phyloP scores from a whole-genome alignment of 1,139 yeast genomes.

The Pichia kudriavzevii region DNA sequence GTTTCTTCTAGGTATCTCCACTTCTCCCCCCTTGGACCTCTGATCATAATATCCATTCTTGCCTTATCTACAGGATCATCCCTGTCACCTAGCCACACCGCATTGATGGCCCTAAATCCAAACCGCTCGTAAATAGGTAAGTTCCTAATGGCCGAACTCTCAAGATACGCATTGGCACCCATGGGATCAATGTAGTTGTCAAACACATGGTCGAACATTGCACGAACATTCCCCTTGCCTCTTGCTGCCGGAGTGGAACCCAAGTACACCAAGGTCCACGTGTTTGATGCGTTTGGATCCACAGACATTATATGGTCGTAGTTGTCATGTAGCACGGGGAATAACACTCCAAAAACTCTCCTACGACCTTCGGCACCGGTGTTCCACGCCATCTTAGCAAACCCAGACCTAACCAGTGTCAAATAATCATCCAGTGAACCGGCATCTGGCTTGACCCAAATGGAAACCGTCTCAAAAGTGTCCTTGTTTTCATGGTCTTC shows the following conservation, averaged over 20 bases:
- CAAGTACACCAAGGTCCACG: slow-evolving; percentile 54
- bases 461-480: slow-evolving; percentile 53
- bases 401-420: slow-evolving; percentile 51
- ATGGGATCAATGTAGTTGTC: slow-evolving; percentile 41
- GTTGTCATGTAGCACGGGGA: slow-evolving; percentile 49
- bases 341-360: slow-evolving; percentile 49
- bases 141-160: slow-evolving; percentile 46
- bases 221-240: slow-evolving; percentile 62
- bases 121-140: slow-evolving; percentile 52
- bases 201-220: slow-evolving; percentile 50
- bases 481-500: slow-evolving; percentile 27
- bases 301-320: slow-evolving; percentile 26
- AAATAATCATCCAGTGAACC: slow-evolving; percentile 40
- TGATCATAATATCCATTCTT: slow-evolving; percentile 51
- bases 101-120: slow-evolving; percentile 46
- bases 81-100: slow-evolving; percentile 42
- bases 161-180: slow-evolving; percentile 44
- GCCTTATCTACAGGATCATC: slow-evolving; percentile 36
- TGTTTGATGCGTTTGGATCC: slow-evolving; percentile 30
- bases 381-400: slow-evolving; percentile 45
- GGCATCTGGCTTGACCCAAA: slow-evolving; percentile 54
- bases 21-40: slow-evolving; percentile 38
- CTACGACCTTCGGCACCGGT: slow-evolving; percentile 46
- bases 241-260: slow-evolving; percentile 53
- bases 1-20: slow-evolving; percentile 25